Conservation (phyloP, 2,329 filamentous ascomycete species). For the Aspergillus vadensis region DNA sequence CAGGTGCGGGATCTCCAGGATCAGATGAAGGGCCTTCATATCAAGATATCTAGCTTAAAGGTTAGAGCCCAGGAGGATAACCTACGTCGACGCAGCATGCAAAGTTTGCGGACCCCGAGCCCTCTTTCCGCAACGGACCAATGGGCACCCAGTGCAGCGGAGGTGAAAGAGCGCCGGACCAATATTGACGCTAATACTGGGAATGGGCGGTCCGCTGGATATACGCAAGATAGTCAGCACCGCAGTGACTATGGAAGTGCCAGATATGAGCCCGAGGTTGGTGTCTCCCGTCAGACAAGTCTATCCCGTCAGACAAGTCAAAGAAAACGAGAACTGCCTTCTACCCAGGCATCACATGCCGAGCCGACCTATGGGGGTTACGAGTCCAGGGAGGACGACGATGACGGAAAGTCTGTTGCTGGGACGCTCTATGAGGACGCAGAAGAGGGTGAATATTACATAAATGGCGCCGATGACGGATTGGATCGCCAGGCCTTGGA, state of each 20-base stretch:
- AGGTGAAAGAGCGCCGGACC: constrained; percentile 36
- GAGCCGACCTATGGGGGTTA: constrained; percentile 13
- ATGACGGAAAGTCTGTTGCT: constrained; percentile 33
- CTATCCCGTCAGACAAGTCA: constrained; percentile 2
- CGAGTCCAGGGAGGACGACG: constrained; percentile 21
- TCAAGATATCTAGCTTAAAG: constrained; percentile 77
- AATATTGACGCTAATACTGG: constrained; percentile 39
- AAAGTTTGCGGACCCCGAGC: constrained; percentile 73
- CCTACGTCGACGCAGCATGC: constrained; percentile 73
- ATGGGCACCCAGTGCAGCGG: constrained; percentile 51
- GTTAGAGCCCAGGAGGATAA: constrained; percentile 78
- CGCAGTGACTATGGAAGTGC: constrained; percentile 25
- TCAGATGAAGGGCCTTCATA: constrained; percentile 83
- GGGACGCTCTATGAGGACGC: constrained; percentile 49
- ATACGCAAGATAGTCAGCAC: constrained; percentile 20
- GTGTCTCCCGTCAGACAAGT: constrained; percentile 5
- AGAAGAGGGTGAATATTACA: constrained; percentile 43
- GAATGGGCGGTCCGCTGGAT: constrained; percentile 39
- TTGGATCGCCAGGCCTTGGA: constrained; percentile 66
- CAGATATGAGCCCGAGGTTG: constrained; percentile 13
- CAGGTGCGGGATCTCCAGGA: constrained; percentile 75
- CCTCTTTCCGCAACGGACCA: constrained; percentile 75
- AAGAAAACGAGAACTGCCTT: constrained; percentile 3
- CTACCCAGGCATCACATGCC: constrained; percentile 4
- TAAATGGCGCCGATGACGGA: constrained; percentile 41